Conservation (phyloP, 768 basidiomycete genomes). For the Flagelloscypha sp. region DNA sequence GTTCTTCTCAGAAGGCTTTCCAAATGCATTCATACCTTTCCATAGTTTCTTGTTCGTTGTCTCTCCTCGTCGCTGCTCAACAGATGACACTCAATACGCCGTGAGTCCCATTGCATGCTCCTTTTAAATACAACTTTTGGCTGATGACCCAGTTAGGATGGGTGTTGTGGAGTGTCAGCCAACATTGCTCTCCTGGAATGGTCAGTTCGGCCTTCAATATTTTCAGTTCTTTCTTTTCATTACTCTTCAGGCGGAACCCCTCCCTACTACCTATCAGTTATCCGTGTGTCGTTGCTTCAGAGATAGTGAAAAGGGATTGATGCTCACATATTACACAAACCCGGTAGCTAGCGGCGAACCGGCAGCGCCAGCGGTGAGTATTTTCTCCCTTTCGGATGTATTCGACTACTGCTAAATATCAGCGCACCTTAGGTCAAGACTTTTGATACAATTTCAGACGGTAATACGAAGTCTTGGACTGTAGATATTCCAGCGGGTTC, state of each 20-base stretch:
- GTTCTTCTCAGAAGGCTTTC: too few relatives aligned
- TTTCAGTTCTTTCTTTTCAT: too few relatives aligned
- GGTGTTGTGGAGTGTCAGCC: slow-evolving; percentile 43
- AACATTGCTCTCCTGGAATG: not conserved
- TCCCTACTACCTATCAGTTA: slow-evolving; percentile 52
- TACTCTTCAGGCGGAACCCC: slow-evolving; percentile 36
- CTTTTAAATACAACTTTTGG: too few relatives aligned
- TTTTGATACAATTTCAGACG: slow-evolving; percentile 39
- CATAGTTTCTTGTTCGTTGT: too few relatives aligned
- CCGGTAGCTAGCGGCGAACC: slow-evolving; percentile 54
- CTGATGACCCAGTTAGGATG: too few relatives aligned
- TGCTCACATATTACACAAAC: slow-evolving; percentile 20
- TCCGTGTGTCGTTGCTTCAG: slow-evolving; percentile 43
- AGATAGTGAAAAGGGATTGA: slow-evolving; percentile 1
- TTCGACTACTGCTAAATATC: slow-evolving; percentile 12
- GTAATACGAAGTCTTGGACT: slow-evolving; percentile 42
- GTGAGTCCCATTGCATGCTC: slow-evolving; percentile 32
- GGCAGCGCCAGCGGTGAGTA: slow-evolving; percentile 40
- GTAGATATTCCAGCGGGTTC: slow-evolving; percentile 39
- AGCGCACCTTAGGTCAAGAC: slow-evolving; percentile 37
- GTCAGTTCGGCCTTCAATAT: too few relatives aligned
- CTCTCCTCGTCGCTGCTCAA: slow-evolving; percentile 27
- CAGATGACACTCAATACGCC: slow-evolving; percentile 59
- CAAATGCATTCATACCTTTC: too few relatives aligned
- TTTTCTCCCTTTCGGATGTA: too few relatives aligned